Evolutionary conservation across 306 rosid species (phyloP).

Genomic region (Malus sieversii): DNA sequence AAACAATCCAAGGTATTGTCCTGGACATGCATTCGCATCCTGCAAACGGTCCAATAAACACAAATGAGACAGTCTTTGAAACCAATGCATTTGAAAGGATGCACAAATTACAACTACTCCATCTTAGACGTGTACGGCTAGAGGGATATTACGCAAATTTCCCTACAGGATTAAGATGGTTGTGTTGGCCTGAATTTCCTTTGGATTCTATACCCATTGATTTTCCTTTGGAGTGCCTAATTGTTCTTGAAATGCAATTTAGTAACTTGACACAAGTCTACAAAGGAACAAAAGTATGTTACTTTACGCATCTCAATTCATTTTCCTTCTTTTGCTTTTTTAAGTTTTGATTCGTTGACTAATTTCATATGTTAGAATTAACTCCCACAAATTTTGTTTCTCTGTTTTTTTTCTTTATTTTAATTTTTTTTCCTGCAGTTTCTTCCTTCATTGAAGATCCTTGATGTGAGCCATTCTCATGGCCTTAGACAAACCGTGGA

Average conservation of each 20-base stretch:
- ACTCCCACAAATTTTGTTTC: background rate
- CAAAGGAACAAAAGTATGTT: background rate
- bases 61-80: background rate
- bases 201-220: background rate
- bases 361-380: background rate
- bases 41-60: background rate
- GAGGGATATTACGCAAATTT: background rate
- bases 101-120: background rate
- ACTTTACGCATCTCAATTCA: background rate
- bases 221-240: background rate
- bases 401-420: background rate
- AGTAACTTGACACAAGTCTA: background rate
- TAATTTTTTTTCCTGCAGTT: background rate
- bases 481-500: background rate
- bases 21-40: background rate
- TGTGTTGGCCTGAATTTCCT: constrained; percentile 3
- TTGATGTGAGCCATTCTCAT: constrained; percentile 13
- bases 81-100: background rate
- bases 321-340: background rate
- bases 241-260: constrained; percentile 9
- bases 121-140: background rate
- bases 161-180: background rate
- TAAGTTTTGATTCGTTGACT: background rate
- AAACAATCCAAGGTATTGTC: background rate
- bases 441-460: constrained; percentile 1